Percentiles rank a stretch among this genome's conserved stretches.
Conservation (phyloP, 441 rosid genomes). For the Euphorbia schlechtendalii region DNA sequence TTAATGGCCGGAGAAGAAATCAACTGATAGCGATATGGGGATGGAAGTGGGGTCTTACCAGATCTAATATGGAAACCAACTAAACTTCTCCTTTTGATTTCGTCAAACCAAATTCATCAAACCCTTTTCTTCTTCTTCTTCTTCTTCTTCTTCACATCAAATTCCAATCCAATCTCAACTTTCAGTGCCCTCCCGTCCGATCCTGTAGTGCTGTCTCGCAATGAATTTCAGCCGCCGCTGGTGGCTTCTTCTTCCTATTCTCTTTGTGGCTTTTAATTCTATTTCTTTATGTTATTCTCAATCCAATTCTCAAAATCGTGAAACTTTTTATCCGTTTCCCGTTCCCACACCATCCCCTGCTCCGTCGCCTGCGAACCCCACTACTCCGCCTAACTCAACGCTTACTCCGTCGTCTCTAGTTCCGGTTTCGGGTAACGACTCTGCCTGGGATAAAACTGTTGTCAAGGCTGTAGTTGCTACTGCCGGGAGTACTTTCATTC, state of each 20-base stretch:
- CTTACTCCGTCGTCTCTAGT: slow-evolving; percentile 11
- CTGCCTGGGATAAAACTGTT: slow-evolving; percentile 27
- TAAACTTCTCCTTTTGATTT: slow-evolving; percentile 14
- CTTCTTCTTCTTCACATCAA: not conserved
- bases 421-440: not conserved
- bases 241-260: slow-evolving; percentile 11
- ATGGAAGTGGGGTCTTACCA: slow-evolving; percentile 8
- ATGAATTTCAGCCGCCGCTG: not conserved
- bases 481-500: slow-evolving; percentile 50
- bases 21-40: not conserved
- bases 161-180: not conserved
- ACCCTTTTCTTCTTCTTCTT: not conserved
- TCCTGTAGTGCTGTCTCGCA: not conserved
- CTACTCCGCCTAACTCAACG: slow-evolving; percentile 4
- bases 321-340: slow-evolving; percentile 43
- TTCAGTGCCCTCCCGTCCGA: not conserved
- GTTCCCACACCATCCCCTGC: slow-evolving; percentile 18
- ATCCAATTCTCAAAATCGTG: slow-evolving; percentile 48
- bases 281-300: slow-evolving; percentile 38
- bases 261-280: not conserved
- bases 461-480: slow-evolving; percentile 60
- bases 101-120: slow-evolving; percentile 23
- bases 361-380: slow-evolving; percentile 5
- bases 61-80: slow-evolving; percentile 13
- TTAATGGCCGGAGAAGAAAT: not conserved